These are phyloP conservation scores for Coemansia sp. DNA, from an alignment of 192 early-diverging fungal species.

Conservation along the genomic window DNA sequence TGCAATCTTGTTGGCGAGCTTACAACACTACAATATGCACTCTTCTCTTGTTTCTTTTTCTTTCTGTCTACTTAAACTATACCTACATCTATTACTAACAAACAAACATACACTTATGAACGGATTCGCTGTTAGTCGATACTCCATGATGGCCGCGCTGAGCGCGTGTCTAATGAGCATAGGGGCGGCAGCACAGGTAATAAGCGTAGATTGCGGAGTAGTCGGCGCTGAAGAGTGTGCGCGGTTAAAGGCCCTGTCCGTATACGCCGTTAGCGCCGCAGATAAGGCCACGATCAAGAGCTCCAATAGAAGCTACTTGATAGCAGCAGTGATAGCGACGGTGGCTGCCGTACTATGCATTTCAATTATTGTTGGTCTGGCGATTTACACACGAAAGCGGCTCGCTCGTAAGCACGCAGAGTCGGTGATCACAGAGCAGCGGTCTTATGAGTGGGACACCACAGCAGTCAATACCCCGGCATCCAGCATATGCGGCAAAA, in stretches of 20 bases:
- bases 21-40: background rate
- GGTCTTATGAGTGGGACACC: constrained; percentile 4
- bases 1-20: background rate
- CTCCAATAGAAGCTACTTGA: background rate
- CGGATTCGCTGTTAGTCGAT: no score
- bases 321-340: background rate
- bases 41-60: background rate
- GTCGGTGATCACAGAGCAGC: background rate
- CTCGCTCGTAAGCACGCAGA: background rate
- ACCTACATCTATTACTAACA: background rate
- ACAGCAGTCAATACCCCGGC: constrained; percentile 10
- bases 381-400: constrained; percentile 7
- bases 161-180: background rate
- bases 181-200: background rate
- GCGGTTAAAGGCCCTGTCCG: constrained; percentile 12
- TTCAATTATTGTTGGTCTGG: constrained; percentile 1
- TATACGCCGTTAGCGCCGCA: background rate
- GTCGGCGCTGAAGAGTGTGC: constrained; percentile 12
- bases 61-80: no score
- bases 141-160: background rate
- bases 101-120: background rate
- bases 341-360: constrained; percentile 3
- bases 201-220: constrained; percentile 14
- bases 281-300: background rate
- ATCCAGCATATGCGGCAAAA: constrained; percentile 7